Base-by-base conservation (phyloP, 345 rosid genomes). In the Melastoma malabathricum region DNA sequence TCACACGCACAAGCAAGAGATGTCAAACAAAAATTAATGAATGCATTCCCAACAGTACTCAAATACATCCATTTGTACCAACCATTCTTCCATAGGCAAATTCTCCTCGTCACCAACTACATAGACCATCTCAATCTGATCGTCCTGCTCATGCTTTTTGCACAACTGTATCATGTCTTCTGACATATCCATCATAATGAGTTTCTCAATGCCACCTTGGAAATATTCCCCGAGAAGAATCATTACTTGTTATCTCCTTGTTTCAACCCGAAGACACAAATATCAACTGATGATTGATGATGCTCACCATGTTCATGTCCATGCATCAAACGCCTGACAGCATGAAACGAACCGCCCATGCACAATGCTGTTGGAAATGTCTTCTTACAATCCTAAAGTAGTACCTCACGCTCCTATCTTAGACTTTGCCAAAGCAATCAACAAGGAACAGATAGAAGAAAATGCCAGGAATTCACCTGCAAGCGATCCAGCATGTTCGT, bases 101-200 rank as follows among this genome's bases (percentile, higher is more conserved):
- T 77, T 84, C 75, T 92, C 98, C 68, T 92, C 96, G 59, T 92
- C 98, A 44, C 82, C 97, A 43, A 82, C 95, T 47, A 87, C 63
- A 65, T 70, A 88, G 15, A 78, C 78, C 18, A 74, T 81, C 52
- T 84, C 83, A 1, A 87, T 68, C 45, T 68, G 62, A 44, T 61
- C 70, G 66, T 59, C 64, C n/a, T 59, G 62, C 39, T 64, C 68
- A 51, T 73, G 64, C 59, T 68, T 75, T 73, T 72, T 68, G 55
- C 97, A 92, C 55, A 56, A 58, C 59, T 87, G 81, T 57, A 92
- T 53, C 95, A 87, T 84, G 48, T 92, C 95, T 64, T 76, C 59
- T 5, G 98, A 92, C 14, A 81, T 68, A 69, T 92, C 98, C 95
- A 92, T 87, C 90, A 87, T 87, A 55, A 77, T 70, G 16, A 87